Conservation (phyloP, 192 early-diverging fungal genomes). For the Tieghemiomyces parasiticus region DNA sequence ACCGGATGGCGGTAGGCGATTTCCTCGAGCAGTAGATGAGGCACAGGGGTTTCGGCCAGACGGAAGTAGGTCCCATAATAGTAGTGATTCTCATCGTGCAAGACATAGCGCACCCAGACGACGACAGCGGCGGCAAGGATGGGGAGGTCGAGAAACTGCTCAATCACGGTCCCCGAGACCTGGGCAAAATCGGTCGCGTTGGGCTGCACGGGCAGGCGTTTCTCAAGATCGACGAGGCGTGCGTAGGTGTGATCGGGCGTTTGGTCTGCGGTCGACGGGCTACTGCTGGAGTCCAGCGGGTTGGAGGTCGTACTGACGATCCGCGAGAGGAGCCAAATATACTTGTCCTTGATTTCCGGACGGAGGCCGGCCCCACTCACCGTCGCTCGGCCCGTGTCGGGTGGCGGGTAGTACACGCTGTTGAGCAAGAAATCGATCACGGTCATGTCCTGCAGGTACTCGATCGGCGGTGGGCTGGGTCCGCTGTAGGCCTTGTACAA, state of each 20-base stretch:
- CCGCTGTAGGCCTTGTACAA: slow-evolving; percentile 28
- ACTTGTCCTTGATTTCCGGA: slow-evolving; percentile 36
- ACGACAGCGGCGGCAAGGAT: slow-evolving; percentile 32
- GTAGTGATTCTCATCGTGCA: slow-evolving; percentile 33
- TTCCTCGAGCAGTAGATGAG: slow-evolving; percentile 57
- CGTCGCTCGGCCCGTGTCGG: not conserved
- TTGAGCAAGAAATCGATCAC: not conserved
- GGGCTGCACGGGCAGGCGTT: not conserved
- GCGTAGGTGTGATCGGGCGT: not conserved
- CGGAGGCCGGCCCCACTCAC: slow-evolving; percentile 23
- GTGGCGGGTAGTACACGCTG: not conserved
- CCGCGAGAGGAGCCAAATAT: slow-evolving; percentile 31
- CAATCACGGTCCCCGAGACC: not conserved
- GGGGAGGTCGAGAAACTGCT: not conserved
- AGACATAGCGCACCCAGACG: slow-evolving; percentile 46
- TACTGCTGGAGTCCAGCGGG: no score
- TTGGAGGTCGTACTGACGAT: not conserved
- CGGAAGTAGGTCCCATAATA: slow-evolving; percentile 60
- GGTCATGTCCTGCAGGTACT: not conserved
- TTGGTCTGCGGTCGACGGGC: no score
- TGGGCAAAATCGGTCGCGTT: not conserved
- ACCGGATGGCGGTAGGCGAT: slow-evolving; percentile 57
- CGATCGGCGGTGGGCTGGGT: slow-evolving; percentile 24
- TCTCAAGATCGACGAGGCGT: not conserved
- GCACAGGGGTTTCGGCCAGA: slow-evolving; percentile 37